These are phyloP conservation scores for Dioscorea alata DNA, from an alignment of 106 monocot genomes.

Conservation along the genomic window DNA sequence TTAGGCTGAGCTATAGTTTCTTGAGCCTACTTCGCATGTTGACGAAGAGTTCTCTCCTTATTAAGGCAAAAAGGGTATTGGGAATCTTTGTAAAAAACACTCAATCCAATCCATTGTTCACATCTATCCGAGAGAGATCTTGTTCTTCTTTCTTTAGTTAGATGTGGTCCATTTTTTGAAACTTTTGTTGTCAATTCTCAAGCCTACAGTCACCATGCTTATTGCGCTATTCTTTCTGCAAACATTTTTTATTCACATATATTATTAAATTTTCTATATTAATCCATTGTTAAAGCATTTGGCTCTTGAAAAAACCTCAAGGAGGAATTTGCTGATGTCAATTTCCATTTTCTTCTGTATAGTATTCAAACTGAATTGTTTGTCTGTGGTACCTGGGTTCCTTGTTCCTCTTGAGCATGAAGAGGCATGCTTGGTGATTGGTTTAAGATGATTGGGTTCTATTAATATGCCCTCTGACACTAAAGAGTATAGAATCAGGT, in stretches of 20 bases:
- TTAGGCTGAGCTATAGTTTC: neutral
- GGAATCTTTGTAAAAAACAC: slow-evolving; percentile 20
- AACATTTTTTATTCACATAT: neutral
- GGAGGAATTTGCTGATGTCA: too few relatives aligned
- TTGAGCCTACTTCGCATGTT: slow-evolving; percentile 5
- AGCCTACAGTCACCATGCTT: slow-evolving; percentile 5
- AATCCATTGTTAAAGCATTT: neutral
- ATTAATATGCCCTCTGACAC: too few relatives aligned
- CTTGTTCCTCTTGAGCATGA: too few relatives aligned
- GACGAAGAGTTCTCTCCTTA: slow-evolving; percentile 1
- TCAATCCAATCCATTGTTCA: slow-evolving; percentile 13
- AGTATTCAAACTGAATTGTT: too few relatives aligned
- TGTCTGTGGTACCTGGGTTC: too few relatives aligned
- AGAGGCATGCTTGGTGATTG: too few relatives aligned
- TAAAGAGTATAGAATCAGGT: too few relatives aligned
- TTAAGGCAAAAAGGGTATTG: slow-evolving; percentile 22
- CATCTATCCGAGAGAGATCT: slow-evolving; percentile 20
- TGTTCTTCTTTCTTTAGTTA: slow-evolving; percentile 28
- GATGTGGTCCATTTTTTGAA: slow-evolving; percentile 20
- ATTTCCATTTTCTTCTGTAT: too few relatives aligned
- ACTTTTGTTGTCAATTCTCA: slow-evolving; percentile 24
- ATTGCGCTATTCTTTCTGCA: slow-evolving; percentile 2
- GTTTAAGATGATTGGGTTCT: too few relatives aligned
- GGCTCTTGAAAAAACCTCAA: too few relatives aligned
- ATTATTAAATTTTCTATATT: slow-evolving; percentile 3